Base-by-base conservation (phyloP, 192 early-diverging fungal genomes). In the Coemansia sp. region DNA sequence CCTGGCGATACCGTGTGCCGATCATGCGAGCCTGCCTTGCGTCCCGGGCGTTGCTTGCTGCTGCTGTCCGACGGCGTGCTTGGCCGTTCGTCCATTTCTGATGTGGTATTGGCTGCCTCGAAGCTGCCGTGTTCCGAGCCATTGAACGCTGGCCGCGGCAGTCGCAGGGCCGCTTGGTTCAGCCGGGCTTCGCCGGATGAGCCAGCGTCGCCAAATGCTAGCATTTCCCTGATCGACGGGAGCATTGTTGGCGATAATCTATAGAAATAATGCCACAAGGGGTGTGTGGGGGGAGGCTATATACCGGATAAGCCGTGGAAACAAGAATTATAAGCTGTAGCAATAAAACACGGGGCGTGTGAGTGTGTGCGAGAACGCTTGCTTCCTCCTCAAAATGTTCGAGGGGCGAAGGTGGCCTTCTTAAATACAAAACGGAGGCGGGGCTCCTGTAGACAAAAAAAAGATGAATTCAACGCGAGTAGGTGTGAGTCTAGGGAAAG, bases 181-280 rank as follows among this genome's bases (percentile, higher is more conserved):
- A 26, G 14, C 24, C 51, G 23, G 7, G 24, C 23, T 4, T 10
- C 24, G 51, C 16, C 51, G 14, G 49, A 52, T 21, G 49, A 52
- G 49, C 49, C 23, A 24, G 49, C 49, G 49, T 52, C 30, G 59
- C 62, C 39, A 64, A 80, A 71, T n/a, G 83, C 49, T 68, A 85
- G 76, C 58, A 82, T 67, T 57, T 82, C 80, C 58, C 46, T 70
- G 23, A 82, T 68, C 3, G 80, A 82, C 0, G 73, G 84, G 21
- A 71, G 75, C 83, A 72, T 81, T 39, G 69, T 53, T 62, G 51
- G 11, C 24, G 63, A 62, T n/a, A 18, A 36, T 20, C 2, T 10
- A 38, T n/a, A 20, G 35, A 20, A 59, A 15, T 1, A 53, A 7
- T 53, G 51, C 2, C 8, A 53, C 51, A 26, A 9, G 24, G 24